These are phyloP conservation scores for Russula sp. DNA, from an alignment of 768 basidiomycete genomes.

Conservation along the genomic window DNA sequence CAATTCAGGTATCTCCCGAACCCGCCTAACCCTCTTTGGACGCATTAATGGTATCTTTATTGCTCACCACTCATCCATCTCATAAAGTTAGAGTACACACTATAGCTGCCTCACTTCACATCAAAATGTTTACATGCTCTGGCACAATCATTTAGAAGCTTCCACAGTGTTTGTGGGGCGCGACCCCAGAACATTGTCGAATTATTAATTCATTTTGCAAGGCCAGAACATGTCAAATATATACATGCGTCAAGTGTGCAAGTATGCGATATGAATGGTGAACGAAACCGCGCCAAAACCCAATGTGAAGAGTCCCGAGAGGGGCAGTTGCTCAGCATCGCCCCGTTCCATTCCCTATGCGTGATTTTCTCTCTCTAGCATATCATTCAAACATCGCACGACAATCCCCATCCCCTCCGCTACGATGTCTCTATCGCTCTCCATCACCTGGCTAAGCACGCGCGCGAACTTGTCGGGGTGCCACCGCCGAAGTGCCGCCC, in stretches of 20 bases:
- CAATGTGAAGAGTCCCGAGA: conserved; percentile 1
- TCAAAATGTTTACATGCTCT: not conserved
- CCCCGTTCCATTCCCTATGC: not conserved
- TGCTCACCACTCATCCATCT: conserved; percentile 20
- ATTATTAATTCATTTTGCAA: conserved; percentile 3
- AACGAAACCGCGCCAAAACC: not conserved
- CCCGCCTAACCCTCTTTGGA: not conserved
- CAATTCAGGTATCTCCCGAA: not conserved
- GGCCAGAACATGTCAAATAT: conserved; percentile 3
- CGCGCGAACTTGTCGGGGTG: conserved; percentile 73
- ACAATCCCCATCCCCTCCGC: conserved; percentile 60
- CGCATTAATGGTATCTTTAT: conserved; percentile 16
- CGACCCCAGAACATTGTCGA: not conserved
- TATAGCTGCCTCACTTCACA: conserved; percentile 7
- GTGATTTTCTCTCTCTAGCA: conserved; percentile 16
- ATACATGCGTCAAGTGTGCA: not conserved
- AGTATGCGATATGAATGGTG: conserved; percentile 1
- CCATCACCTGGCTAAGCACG: conserved; percentile 43
- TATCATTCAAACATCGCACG: conserved; percentile 36
- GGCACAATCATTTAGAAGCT: not conserved
- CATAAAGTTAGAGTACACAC: conserved; percentile 20
- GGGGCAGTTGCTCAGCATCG: conserved; percentile 10
- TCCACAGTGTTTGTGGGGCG: not conserved
- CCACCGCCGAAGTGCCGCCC: conserved; percentile 64
- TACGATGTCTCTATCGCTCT: conserved; percentile 44